These are phyloP conservation scores for Schrenkiella parvula DNA, from an alignment of 345 rosid genomes.

Conservation along the genomic window DNA sequence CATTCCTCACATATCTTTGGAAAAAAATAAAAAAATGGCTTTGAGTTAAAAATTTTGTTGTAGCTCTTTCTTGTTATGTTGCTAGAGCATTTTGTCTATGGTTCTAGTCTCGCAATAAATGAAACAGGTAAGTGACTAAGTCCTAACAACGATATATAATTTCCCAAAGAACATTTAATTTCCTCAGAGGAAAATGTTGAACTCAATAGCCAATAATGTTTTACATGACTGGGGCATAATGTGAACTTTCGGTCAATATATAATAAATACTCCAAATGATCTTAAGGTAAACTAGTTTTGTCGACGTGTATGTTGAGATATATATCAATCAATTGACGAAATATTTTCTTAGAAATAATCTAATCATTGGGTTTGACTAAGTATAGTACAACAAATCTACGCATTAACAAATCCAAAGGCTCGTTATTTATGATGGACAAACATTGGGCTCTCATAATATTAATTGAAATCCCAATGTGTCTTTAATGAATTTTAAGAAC, in stretches of 20 bases:
- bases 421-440: not conserved
- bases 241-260: conserved; percentile 20
- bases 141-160: not conserved
- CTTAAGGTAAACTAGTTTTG: not conserved
- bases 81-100: not conserved
- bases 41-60: too few species aligned
- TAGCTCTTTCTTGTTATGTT: not conserved
- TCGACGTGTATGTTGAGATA: conserved; percentile 20
- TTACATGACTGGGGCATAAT: conserved; percentile 21
- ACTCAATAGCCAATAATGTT: conserved; percentile 5
- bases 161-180: conserved; percentile 4
- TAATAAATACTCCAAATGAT: conserved; percentile 1
- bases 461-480: too few species aligned
- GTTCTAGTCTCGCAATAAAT: conserved; percentile 10
- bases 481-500: too few species aligned
- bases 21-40: too few species aligned
- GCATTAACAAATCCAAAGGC: not conserved
- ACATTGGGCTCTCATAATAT: not conserved
- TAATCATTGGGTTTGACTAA: conserved; percentile 18
- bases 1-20: too few species aligned
- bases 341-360: conserved; percentile 9
- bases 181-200: conserved; percentile 2
- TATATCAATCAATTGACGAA: not conserved
- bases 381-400: not conserved
- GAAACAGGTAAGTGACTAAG: not conserved